Evolutionary conservation across 2,329 filamentous ascomycete genomes (phyloP).

Genomic region (Arthrobotrys sinensis): DNA sequence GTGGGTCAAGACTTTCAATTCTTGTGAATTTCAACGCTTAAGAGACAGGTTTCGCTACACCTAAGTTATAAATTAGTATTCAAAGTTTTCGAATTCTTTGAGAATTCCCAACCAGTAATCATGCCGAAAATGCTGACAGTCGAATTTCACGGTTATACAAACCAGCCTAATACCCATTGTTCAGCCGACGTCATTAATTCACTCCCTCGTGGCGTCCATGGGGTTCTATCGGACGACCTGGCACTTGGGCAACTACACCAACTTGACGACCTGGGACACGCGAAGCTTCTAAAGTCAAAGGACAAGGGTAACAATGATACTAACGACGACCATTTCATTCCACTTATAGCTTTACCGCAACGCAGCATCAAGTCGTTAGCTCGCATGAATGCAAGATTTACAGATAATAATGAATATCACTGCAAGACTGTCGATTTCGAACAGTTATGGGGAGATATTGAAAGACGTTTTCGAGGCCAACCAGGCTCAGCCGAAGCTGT

Average conservation of each 20-base stretch:
- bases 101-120: background rate
- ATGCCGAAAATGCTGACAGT: background rate
- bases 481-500: background rate
- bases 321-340: background rate
- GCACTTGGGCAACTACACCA: background rate
- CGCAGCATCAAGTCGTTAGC: background rate
- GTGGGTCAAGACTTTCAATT: too few species aligned
- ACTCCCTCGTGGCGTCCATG: background rate
- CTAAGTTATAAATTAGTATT: background rate
- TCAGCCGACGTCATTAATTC: background rate
- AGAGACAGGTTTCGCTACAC: too few species aligned
- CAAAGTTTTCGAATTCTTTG: slow-evolving; percentile 1
- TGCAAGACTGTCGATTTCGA: background rate
- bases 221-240: background rate
- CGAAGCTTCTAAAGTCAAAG: background rate
- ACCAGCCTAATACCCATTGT: background rate
- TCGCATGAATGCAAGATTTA: slow-evolving; percentile 1
- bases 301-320: background rate
- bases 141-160: background rate
- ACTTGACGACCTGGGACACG: background rate
- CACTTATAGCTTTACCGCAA: background rate
- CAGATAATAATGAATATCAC: background rate
- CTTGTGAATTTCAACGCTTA: too few species aligned
- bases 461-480: background rate
- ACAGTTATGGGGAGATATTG: background rate